Evolutionary conservation across 176 grass and related monocot genomes (phyloP).

Genomic region (Typha latifolia): DNA sequence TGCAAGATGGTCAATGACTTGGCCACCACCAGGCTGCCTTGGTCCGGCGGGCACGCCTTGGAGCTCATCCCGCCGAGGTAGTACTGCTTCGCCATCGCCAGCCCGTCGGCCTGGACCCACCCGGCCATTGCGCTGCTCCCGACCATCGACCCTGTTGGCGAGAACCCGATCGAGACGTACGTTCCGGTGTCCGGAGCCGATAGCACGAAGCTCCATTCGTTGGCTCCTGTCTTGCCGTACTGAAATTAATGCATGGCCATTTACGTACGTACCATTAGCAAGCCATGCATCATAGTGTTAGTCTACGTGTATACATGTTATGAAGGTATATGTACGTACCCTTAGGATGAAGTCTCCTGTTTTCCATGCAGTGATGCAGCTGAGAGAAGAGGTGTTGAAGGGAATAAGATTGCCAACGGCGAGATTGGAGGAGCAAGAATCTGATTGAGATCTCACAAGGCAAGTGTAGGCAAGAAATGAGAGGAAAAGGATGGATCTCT

Average conservation of each 20-base stretch:
- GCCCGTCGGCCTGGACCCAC: conserved; percentile 13
- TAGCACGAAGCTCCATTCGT: conserved; percentile 75
- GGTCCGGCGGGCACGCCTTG: conserved; percentile 32
- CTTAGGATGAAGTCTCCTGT: conserved; percentile 38
- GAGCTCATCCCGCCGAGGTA: conserved; percentile 42
- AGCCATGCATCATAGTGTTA: not conserved
- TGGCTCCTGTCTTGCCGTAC: conserved; percentile 65
- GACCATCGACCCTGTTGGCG: conserved; percentile 33
- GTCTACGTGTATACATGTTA: too few relatives aligned
- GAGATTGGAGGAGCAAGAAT: conserved; percentile 30
- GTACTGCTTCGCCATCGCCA: conserved; percentile 32
- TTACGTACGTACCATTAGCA: not conserved
- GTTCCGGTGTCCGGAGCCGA: conserved; percentile 45
- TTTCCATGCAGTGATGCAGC: conserved; percentile 33
- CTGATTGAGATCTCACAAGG: conserved; percentile 16
- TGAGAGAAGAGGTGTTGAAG: conserved; percentile 41
- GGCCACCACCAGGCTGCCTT: conserved; percentile 18
- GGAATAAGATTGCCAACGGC: conserved; percentile 24
- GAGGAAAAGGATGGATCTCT: conserved; percentile 5
- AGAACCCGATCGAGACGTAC: conserved; percentile 45
- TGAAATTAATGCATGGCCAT: conserved; percentile 14
- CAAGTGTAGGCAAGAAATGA: not conserved
- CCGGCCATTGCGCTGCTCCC: conserved; percentile 45
- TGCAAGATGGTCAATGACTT: conserved; percentile 26
- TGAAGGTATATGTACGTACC: conserved; percentile 5